phyloP scores from a whole-genome alignment of 2,329 filamentous ascomycete species.

The Diaporthe longicolla region DNA sequence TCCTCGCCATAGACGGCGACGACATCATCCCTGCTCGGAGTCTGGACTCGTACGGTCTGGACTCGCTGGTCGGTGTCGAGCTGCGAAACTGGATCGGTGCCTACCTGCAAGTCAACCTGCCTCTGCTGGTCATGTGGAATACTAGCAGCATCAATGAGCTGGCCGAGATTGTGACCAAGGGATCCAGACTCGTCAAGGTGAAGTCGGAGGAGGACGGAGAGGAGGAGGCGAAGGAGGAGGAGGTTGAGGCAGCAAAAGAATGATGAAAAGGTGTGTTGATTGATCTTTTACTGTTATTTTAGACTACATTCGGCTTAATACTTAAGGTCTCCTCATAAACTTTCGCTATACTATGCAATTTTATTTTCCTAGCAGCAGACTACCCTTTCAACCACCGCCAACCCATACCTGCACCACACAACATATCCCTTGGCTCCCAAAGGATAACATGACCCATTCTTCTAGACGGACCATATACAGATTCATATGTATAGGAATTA shows the following conservation, averaged over 20 bases:
- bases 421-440: too few relatives aligned
- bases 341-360: neutral
- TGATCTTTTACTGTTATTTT: neutral
- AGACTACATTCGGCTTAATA: neutral
- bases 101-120: neutral
- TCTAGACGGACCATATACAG: too few relatives aligned
- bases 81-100: neutral
- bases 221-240: too few relatives aligned
- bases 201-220: neutral
- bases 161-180: neutral
- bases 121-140: conserved; percentile 3
- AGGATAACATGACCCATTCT: too few relatives aligned
- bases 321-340: neutral
- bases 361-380: too few relatives aligned
- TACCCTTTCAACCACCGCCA: too few relatives aligned
- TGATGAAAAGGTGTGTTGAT: neutral
- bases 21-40: neutral
- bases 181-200: neutral
- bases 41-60: neutral
- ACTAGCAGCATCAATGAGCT: neutral
- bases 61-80: neutral
- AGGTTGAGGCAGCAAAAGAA: neutral
- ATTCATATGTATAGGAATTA: too few relatives aligned
- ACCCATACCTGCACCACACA: too few relatives aligned
- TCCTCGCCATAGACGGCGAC: neutral